Conservation (phyloP, 352 stramenopile genomes). For the Globisporangium iwayamae region DNA sequence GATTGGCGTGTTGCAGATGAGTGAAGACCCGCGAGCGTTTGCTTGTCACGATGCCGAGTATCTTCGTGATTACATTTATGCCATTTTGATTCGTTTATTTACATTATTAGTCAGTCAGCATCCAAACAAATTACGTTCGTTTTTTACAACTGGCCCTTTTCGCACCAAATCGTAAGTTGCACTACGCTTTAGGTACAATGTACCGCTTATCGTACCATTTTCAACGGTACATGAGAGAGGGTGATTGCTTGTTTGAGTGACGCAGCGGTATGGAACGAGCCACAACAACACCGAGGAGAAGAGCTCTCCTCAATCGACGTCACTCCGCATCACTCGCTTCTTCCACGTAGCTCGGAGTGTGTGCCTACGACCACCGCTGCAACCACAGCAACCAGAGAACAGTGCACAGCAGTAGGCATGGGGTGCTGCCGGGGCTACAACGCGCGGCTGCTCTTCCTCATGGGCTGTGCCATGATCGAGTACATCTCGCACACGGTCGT, state of each 20-base stretch:
- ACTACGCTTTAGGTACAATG: not conserved
- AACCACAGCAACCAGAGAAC: not conserved
- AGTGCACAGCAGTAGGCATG: slow-evolving; percentile 12
- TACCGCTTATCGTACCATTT: not conserved
- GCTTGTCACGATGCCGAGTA: too few species aligned
- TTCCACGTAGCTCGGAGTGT: not conserved
- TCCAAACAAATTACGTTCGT: too few species aligned
- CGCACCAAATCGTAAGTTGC: not conserved
- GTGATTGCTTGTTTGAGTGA: slow-evolving; percentile 5
- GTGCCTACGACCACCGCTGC: not conserved
- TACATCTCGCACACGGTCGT: slow-evolving; percentile 72
- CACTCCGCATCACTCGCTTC: too few species aligned
- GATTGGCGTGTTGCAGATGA: slow-evolving; percentile 4
- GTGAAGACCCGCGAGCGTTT: not conserved
- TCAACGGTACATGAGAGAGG: not conserved
- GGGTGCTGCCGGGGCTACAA: slow-evolving; percentile 68
- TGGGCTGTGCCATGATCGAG: slow-evolving; percentile 75
- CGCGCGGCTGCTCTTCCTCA: slow-evolving; percentile 74
- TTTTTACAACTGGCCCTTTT: slow-evolving; percentile 14
- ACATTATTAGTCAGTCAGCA: too few species aligned
- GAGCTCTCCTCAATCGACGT: too few species aligned
- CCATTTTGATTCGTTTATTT: too few species aligned
- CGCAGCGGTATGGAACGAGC: slow-evolving; percentile 1
- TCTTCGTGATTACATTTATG: too few species aligned
- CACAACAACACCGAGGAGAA: not conserved